Evolutionary conservation across 106 monocot species (phyloP), one percentile per base, ranked within the genome.

Genomic region (Phalaenopsis aphrodite): DNA sequence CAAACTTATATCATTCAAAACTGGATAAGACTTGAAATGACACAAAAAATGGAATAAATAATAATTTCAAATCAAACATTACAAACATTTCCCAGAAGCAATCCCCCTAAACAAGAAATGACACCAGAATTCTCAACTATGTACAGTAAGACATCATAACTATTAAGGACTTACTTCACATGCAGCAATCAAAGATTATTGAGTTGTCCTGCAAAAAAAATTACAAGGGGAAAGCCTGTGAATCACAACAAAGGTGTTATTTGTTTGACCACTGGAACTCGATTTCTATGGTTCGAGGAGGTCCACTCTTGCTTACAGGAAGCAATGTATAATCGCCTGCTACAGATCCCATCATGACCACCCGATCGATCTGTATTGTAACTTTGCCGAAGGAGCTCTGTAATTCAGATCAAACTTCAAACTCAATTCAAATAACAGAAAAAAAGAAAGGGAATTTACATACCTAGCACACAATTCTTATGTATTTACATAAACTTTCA

Each of bases 241-340:
- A 42, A 57, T 2, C 43, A 76, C 46, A 55, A 41, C 42, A 14
- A 24, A 30, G 15, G 18, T 57, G 15, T 56, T n/a, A 89, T 86
- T 93, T 99, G 68, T 95, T 99, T 23, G 99, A 99, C 99, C 99
- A 99, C 41, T 93, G 95, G 82, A 99, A 99, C 77, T 99, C 99
- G 4, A 99, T 99, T 82, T 99, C 99, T 41, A 99, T 81, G 76
- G 93, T 93, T 14, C 95, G 87, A 73, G 88, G 83, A 10, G 89
- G 84, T 0, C 99, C 95, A 42, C 89, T 91, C 87, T 97, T 99
- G 89, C 93, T 99, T 36, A 93, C 95, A 8, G 99, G 99, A 12
- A 95, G 83, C 69, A 99, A 81, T 8, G 93, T 87, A 77, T 99
- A 99, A 81, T 99, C 95, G 43, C 99, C 99, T 10, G 93, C 88